Conservation (phyloP, 2,329 filamentous ascomycete genomes). For the Pezizomycotina sp. region DNA sequence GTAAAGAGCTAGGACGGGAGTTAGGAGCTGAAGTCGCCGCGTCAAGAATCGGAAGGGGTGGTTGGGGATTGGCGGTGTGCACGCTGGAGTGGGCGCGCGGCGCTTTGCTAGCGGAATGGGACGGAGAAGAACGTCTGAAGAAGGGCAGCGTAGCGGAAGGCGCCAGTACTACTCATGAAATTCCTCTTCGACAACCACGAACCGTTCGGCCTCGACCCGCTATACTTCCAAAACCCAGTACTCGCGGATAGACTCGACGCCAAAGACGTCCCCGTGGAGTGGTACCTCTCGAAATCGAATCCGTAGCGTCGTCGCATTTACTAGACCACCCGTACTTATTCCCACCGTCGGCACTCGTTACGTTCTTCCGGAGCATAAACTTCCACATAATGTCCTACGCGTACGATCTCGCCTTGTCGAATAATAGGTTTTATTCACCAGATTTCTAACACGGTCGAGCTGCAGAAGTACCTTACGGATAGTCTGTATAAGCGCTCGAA, state of each 20-base stretch:
- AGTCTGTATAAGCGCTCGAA: conserved; percentile 31
- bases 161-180: conserved; percentile 38
- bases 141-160: conserved; percentile 58
- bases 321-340: conserved; percentile 72
- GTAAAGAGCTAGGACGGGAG: conserved; percentile 25
- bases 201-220: conserved; percentile 46
- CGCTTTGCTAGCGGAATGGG: conserved; percentile 64
- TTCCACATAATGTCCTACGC: conserved; percentile 69
- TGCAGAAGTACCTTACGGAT: conserved; percentile 17
- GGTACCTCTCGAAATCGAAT: conserved; percentile 45
- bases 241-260: conserved; percentile 60
- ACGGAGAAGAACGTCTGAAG: conserved; percentile 53
- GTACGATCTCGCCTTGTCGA: conserved; percentile 48
- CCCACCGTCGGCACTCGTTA: conserved; percentile 51
- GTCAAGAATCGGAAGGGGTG: conserved; percentile 37
- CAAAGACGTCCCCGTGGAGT: conserved; percentile 57
- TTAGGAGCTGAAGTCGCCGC: conserved; percentile 42
- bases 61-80: conserved; percentile 28
- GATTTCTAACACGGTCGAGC: conserved; percentile 31
- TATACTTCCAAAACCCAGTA: conserved; percentile 58
- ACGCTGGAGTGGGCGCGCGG: conserved; percentile 54
- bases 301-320: conserved; percentile 52
- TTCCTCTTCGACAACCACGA: conserved; percentile 45
- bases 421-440: conserved; percentile 33
- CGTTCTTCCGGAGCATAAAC: conserved; percentile 77